Conservation (phyloP, 1,139 yeast species). For the Casaregolazyma lundiana region DNA sequence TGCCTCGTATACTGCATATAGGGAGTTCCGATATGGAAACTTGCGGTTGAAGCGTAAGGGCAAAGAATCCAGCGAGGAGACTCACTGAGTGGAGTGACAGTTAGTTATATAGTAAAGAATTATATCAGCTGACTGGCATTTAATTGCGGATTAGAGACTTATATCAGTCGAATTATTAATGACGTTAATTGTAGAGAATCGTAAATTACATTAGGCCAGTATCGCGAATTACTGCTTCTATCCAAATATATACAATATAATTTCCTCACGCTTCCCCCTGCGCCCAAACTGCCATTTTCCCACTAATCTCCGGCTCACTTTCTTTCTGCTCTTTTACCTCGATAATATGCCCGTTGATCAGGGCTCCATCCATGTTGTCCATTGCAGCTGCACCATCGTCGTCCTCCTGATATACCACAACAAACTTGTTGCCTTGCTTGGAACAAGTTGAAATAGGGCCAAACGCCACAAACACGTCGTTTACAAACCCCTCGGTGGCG, state of each 20-base stretch:
- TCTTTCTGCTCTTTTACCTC: slow-evolving; percentile 12
- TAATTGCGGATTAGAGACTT: too few relatives aligned
- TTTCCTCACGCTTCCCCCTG: too few relatives aligned
- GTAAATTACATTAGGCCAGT: too few relatives aligned
- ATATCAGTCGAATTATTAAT: too few relatives aligned
- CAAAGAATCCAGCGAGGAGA: slow-evolving; percentile 9
- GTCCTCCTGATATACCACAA: slow-evolving; percentile 28
- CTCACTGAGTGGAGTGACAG: neutral
- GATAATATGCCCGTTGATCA: slow-evolving; percentile 28
- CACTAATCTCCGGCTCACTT: neutral
- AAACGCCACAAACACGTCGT: slow-evolving; percentile 32
- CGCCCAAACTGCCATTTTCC: slow-evolving; percentile 8
- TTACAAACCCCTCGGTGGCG: slow-evolving; percentile 20
- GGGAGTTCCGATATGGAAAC: slow-evolving; percentile 26
- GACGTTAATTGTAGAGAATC: too few relatives aligned
- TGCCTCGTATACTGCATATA: slow-evolving; percentile 25
- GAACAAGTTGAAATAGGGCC: slow-evolving; percentile 34
- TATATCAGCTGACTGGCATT: too few relatives aligned
- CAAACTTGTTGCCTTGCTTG: slow-evolving; percentile 12
- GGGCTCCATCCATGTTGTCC: slow-evolving; percentile 35
- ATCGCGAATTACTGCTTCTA: too few relatives aligned
- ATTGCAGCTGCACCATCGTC: slow-evolving; percentile 35
- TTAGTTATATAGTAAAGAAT: too few relatives aligned
- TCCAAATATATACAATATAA: too few relatives aligned
- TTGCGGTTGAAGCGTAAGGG: slow-evolving; percentile 29